Base-by-base conservation (phyloP, 805 yeast genomes). In the Cyberlindnera bimundalis region DNA sequence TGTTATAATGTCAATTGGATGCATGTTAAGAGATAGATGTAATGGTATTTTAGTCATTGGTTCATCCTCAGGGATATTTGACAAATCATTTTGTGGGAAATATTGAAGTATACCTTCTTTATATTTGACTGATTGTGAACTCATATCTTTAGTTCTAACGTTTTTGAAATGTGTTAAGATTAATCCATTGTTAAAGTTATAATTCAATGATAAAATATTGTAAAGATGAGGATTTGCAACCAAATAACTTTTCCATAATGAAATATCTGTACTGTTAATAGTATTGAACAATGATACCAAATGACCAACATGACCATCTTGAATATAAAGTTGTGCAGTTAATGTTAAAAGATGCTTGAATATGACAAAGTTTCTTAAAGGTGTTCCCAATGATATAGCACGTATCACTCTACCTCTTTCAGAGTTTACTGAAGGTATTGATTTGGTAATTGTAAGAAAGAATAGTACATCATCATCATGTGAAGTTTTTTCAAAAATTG, bases 321-420 rank as follows among this genome's bases (percentile, higher is more conserved):
- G 29, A 47, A 64, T 53, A 35, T 61, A 62, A 5, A 37, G 35
- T 19, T 58, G 80, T 32, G 81, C 64, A 5, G 79, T 68, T 26
- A 77, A 68, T 33, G 76, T 58, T 29, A 82, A 54, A 39, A 81
- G 51, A 7, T 86, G 87, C 52, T 74, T 76, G 61, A 80, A 78
- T 28, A 73, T 70, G 42, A 71, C 71, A 56, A 78, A 78, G 53
- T 67, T 76, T 26, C 70, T 59, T 37, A 76, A 60, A 12, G 68
- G 64, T 2, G 88, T 78, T 2, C 81, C 71, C 9, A 83, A 60
- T 6, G 83, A 75, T 41, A 83, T 63, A 3, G 85, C 66, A 52
- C 74, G 76, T 42, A 83, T 79, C 14, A 64, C 62, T 2, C 79
- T 74, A 2, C 89, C 89, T 51, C 90, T 66, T 39, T 67, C 71